These are phyloP conservation scores for Trichoderma reesei DNA, from an alignment of 495 filamentous ascomycete species.

Conservation along the genomic window DNA sequence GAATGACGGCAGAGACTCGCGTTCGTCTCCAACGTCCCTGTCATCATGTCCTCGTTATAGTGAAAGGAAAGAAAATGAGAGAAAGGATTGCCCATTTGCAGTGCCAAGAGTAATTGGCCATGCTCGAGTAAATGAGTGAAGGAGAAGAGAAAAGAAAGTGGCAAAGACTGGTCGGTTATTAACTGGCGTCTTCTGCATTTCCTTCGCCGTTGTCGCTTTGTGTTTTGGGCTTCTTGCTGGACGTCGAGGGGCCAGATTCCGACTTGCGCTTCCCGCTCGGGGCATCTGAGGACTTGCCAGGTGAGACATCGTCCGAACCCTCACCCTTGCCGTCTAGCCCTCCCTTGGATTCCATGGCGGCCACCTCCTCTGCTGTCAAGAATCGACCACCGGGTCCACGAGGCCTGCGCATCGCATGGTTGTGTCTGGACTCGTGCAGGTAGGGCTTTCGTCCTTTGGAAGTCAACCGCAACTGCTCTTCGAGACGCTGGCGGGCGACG, in stretches of 20 bases:
- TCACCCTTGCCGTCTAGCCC: conserved; percentile 26
- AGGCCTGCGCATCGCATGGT: conserved; percentile 94
- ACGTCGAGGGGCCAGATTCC: conserved; percentile 30
- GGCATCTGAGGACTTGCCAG: conserved; percentile 23
- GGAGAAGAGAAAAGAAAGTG: neutral
- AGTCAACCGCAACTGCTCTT: conserved; percentile 82
- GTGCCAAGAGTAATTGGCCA: conserved; percentile 14
- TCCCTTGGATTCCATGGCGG: conserved; percentile 64
- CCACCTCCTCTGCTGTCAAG: conserved; percentile 95
- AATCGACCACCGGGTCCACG: conserved; percentile 95
- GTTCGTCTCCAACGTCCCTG: neutral
- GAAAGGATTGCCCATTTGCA: conserved; percentile 16
- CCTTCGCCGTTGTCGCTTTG: conserved; percentile 24
- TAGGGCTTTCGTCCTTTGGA: conserved; percentile 96
- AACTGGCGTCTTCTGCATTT: conserved; percentile 28
- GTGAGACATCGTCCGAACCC: conserved; percentile 19
- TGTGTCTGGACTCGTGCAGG: conserved; percentile 96
- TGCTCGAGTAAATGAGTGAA: neutral
- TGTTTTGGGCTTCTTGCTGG: conserved; percentile 48
- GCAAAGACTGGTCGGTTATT: conserved; percentile 10
- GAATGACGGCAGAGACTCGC: neutral
- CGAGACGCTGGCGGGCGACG: conserved; percentile 84
- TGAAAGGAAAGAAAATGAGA: neutral
- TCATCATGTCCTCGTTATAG: conserved; percentile 2
- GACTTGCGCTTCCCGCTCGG: conserved; percentile 37